Evolutionary conservation across 805 yeast species (phyloP), one percentile per base, ranked within the genome.

Genomic region (Ogataea philodendri): DNA sequence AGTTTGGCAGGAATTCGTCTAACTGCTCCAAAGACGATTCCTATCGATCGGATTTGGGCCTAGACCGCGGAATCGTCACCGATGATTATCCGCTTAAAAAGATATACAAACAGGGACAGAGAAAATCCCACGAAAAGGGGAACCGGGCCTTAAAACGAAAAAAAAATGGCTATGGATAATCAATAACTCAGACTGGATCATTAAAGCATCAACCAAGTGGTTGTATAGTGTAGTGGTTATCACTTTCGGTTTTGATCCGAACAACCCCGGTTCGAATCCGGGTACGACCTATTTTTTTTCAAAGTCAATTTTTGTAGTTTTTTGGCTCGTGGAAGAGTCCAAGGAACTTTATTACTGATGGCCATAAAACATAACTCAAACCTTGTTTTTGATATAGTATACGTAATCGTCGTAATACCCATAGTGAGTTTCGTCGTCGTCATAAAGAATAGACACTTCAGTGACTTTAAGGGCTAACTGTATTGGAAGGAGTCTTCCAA

Each of bases 251-350:
- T 78, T 74, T 78, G 84, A 78, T 78, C 84, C 84, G 74, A 62
- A 68, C 78, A 75, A 78, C 84, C 82, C 83, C 83, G 76, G 84
- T 78, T 78, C 84, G 84, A 78, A 76, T 76, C 84, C 84, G 84
- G 84, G 84, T 73, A 74, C 74, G 84, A 76, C 82, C 84, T 77
- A 42, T 43, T 39, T 49, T 49, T 52, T 52, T 41, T 21, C 3
- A 11, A n/a, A 11, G n/a, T n/a, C n/a, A 7, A 3, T 32, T 16
- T 32, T 29, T 25, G 17, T 20, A 11, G 14, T 20, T 34, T 5
- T 35, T 26, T 35, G 17, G 11, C n/a, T 18, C 22, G n/a, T 11
- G 11, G 13, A 20, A 15, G 9, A n/a, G 24, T 19, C 18, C 10
- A 20, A 5, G 3, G 3, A 5, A n/a, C 9, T 23, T 24, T 8